Evolutionary conservation across 192 early-diverging fungal species (phyloP).

Genomic region (Coemansia sp.): DNA sequence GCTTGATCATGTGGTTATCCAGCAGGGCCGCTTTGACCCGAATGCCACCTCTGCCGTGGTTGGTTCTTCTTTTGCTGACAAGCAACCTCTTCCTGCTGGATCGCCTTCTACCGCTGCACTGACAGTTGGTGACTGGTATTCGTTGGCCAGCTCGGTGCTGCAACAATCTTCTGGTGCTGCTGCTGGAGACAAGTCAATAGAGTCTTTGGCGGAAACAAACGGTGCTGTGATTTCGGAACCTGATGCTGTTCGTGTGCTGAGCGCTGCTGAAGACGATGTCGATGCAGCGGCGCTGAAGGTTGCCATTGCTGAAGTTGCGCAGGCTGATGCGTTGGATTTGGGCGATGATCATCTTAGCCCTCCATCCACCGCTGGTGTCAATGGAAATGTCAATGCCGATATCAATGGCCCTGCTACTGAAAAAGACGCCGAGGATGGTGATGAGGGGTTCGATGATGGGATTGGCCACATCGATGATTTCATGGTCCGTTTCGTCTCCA

Average conservation of each 20-base stretch:
- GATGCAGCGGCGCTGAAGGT: conserved; percentile 32
- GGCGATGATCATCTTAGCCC: conserved; percentile 18
- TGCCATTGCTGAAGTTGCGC: conserved; percentile 36
- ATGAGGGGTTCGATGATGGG: conserved; percentile 40
- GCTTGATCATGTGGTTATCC: conserved; percentile 78
- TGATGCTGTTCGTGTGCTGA: conserved; percentile 13
- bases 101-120: conserved; percentile 7
- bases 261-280: conserved; percentile 36
- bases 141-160: conserved; percentile 31
- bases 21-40: conserved; percentile 69
- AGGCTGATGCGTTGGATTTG: conserved; percentile 38
- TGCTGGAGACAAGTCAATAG: background rate
- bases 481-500: conserved; percentile 60
- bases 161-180: conserved; percentile 9
- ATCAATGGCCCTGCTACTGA: background rate
- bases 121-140: conserved; percentile 43
- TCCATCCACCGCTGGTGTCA: conserved; percentile 4
- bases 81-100: background rate
- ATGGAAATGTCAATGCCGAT: background rate
- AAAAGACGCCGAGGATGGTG: conserved; percentile 4
- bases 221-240: conserved; percentile 18
- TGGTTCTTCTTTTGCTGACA: background rate
- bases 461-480: conserved; percentile 75
- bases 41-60: conserved; percentile 45
- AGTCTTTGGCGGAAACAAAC: background rate